phyloP scores from a whole-genome alignment of 805 yeast genomes.

The Candida endomychidarum region DNA sequence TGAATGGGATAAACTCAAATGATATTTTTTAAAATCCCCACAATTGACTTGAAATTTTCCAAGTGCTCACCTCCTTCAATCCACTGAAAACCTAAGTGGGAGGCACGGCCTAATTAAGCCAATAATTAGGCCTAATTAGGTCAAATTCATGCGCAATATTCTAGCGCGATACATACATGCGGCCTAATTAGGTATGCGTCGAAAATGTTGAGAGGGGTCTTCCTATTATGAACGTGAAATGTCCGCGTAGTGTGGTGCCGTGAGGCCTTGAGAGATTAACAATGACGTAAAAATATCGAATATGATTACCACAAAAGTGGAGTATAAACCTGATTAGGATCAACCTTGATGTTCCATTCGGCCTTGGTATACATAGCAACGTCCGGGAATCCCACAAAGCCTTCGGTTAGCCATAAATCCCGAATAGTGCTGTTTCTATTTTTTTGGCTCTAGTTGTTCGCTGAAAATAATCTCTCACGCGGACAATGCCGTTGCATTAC shows the following conservation, averaged over 20 bases:
- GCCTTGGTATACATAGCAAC: slow-evolving; percentile 5
- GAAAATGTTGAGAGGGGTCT: slow-evolving; percentile 8
- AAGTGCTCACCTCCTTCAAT: too few species aligned
- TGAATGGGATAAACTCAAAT: too few species aligned
- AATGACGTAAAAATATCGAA: background rate
- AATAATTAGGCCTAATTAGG: slow-evolving; percentile 14
- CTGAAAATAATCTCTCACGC: too few species aligned
- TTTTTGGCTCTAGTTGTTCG: too few species aligned
- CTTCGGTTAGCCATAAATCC: too few species aligned
- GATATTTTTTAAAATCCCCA: slow-evolving; percentile 2
- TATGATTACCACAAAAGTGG: slow-evolving; percentile 1
- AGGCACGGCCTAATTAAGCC: slow-evolving; percentile 3
- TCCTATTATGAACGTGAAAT: slow-evolving; percentile 3
- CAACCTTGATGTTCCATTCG: background rate
- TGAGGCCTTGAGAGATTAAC: background rate
- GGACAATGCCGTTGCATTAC: too few species aligned
- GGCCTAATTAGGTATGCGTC: slow-evolving; percentile 16
- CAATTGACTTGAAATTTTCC: slow-evolving; percentile 6
- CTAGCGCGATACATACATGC: background rate
- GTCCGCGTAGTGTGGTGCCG: background rate
- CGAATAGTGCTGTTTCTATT: too few species aligned
- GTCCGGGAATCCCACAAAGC: too few species aligned
- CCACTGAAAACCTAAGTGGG: background rate
- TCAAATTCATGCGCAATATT: background rate
- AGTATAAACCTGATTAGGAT: background rate